These are phyloP conservation scores for Penicillium sclerotiorum DNA, from an alignment of 2,329 filamentous ascomycete species.

Conservation along the genomic window DNA sequence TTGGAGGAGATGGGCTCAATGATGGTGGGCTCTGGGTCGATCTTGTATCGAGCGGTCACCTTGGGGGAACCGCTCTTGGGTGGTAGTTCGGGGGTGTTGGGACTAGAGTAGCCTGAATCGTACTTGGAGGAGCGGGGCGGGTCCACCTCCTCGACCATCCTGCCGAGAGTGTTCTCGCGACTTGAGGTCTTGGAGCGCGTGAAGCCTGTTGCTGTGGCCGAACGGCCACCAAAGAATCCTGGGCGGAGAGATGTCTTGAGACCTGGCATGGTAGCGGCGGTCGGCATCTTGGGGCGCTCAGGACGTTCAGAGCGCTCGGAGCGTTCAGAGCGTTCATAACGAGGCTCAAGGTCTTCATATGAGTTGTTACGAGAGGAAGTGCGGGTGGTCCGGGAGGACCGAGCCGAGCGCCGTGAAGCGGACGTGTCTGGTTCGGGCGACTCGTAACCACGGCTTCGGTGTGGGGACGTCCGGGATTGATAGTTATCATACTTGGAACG, in stretches of 20 bases:
- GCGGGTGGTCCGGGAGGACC: slow-evolving; percentile 32
- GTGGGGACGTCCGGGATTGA: slow-evolving; percentile 35
- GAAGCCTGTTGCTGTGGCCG: slow-evolving; percentile 33
- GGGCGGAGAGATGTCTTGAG: slow-evolving; percentile 34
- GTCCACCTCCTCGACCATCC: slow-evolving; percentile 30
- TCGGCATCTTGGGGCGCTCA: slow-evolving; percentile 43
- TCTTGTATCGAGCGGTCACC: slow-evolving; percentile 36
- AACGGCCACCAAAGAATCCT: slow-evolving; percentile 33
- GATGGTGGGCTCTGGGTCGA: slow-evolving; percentile 32
- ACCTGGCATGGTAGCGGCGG: slow-evolving; percentile 35
- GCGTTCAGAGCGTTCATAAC: too few relatives aligned
- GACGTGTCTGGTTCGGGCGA: slow-evolving; percentile 35
- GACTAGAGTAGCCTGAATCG: slow-evolving; percentile 51
- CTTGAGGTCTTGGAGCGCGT: slow-evolving; percentile 30
- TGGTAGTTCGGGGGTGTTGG: slow-evolving; percentile 45
- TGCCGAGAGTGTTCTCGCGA: slow-evolving; percentile 29
- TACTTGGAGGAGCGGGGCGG: slow-evolving; percentile 38
- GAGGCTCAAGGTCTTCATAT: slow-evolving; percentile 33
- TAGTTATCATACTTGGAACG: slow-evolving; percentile 33
- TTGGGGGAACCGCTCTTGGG: slow-evolving; percentile 37
- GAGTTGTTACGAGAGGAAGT: slow-evolving; percentile 33
- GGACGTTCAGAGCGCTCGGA: too few relatives aligned
- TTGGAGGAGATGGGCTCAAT: slow-evolving; percentile 28
- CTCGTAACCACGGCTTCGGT: slow-evolving; percentile 32
- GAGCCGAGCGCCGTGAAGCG: slow-evolving; percentile 31